A percentile compares a stretch with the other conserved stretches of the same genome.
These are phyloP conservation scores for Hypoxylon sp. DNA, from an alignment of 2,329 filamentous ascomycete genomes.

Conservation along the genomic window DNA sequence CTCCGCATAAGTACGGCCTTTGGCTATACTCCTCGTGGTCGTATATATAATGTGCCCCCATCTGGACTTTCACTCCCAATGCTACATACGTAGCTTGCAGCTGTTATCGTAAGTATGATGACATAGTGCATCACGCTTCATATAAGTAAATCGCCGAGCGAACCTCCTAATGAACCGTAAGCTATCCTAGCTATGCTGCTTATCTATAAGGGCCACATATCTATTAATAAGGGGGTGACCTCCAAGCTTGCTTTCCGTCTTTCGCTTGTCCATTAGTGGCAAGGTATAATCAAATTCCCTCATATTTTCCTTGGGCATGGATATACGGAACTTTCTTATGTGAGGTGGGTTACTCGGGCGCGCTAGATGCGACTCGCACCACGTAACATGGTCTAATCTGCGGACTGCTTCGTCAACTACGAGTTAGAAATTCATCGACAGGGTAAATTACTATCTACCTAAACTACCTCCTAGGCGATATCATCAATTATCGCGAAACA, in stretches of 20 bases:
- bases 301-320: not conserved
- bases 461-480: conserved; percentile 26
- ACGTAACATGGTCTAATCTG: not conserved
- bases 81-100: conserved; percentile 28
- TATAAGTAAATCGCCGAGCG: conserved; percentile 35
- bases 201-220: conserved; percentile 6
- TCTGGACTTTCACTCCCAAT: not conserved
- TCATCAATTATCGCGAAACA: conserved; percentile 18
- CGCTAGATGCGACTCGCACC: not conserved
- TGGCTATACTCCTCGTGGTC: not conserved
- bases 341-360: not conserved
- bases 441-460: conserved; percentile 42
- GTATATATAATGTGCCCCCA: conserved; percentile 7
- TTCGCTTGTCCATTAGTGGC: not conserved
- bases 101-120: conserved; percentile 27
- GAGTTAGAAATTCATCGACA: not conserved
- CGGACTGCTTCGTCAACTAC: not conserved
- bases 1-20: conserved; percentile 8
- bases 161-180: conserved; percentile 6
- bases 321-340: not conserved
- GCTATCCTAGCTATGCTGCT: not conserved
- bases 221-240: not conserved
- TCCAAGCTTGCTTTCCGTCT: not conserved
- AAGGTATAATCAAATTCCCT: not conserved
- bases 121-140: conserved; percentile 26